A percentile compares a stretch with the other conserved stretches of the same genome.
Conservation (phyloP, 1,284 basidiomycete species). For the Cronartium ribicola region DNA sequence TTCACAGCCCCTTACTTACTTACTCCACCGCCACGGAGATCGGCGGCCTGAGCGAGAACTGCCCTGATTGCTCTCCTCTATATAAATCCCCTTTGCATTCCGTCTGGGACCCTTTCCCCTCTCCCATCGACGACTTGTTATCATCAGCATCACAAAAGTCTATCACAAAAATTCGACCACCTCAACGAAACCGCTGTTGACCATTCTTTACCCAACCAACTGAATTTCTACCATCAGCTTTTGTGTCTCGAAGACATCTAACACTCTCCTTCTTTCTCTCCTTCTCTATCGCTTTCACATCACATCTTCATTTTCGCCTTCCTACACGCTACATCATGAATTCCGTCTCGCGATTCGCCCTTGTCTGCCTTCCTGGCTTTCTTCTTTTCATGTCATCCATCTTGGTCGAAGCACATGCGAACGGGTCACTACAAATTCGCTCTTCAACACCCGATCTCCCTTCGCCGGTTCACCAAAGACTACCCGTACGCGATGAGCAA, state of each 20-base stretch:
- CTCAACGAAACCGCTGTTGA: neutral
- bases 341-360: neutral
- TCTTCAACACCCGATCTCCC: neutral
- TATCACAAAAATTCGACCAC: neutral
- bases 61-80: neutral
- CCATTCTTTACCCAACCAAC: neutral
- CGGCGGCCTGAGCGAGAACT: too few relatives aligned
- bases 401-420: neutral
- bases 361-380: neutral
- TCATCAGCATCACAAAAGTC: neutral
- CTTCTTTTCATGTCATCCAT: neutral
- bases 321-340: neutral
- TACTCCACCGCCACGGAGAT: too few relatives aligned
- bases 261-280: neutral
- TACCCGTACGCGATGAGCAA: neutral
- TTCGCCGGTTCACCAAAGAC: neutral
- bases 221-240: neutral
- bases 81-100: neutral
- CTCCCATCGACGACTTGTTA: neutral
- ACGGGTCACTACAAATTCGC: neutral
- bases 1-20: too few relatives aligned
- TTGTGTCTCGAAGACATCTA: neutral
- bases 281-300: too few relatives aligned
- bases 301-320: neutral
- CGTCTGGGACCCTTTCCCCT: neutral